Conservation (phyloP, 176 grass and related monocot genomes). For the Ampelocalamus luodianensis region DNA sequence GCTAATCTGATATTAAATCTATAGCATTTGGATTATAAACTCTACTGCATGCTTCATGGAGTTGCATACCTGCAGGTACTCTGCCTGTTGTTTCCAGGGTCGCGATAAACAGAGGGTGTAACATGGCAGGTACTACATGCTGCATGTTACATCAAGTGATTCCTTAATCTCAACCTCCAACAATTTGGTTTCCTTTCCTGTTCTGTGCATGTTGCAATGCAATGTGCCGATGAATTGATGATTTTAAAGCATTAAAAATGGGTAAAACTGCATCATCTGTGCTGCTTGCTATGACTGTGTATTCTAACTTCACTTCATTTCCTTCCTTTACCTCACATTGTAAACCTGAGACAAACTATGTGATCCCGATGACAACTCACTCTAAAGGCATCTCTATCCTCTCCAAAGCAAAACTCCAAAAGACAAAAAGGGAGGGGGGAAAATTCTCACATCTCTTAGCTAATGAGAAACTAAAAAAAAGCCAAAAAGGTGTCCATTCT, state of each 20-base stretch:
- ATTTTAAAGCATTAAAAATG: not conserved
- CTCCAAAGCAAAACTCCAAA: conserved; percentile 57
- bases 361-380: conserved; percentile 36
- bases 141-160: not conserved
- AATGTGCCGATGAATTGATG: not conserved
- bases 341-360: conserved; percentile 62
- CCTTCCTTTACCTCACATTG: conserved; percentile 64
- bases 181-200: not conserved
- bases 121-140: not conserved
- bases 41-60: not conserved
- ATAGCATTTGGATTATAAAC: not conserved
- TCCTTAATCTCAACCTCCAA: not conserved
- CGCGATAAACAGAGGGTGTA: not conserved
- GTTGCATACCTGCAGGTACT: not conserved
- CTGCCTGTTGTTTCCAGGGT: not conserved
- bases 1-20: not conserved
- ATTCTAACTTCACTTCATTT: conserved; percentile 61
- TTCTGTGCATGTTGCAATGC: not conserved
- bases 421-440: conserved; percentile 1
- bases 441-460: conserved; percentile 50
- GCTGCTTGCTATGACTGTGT: conserved; percentile 35
- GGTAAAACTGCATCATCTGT: conserved; percentile 3
- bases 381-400: conserved; percentile 52
- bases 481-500: conserved; percentile 44
- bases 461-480: conserved; percentile 41